These are phyloP conservation scores for Cyclotella atomus DNA, from an alignment of 108 stramenopile genomes.

Conservation along the genomic window DNA sequence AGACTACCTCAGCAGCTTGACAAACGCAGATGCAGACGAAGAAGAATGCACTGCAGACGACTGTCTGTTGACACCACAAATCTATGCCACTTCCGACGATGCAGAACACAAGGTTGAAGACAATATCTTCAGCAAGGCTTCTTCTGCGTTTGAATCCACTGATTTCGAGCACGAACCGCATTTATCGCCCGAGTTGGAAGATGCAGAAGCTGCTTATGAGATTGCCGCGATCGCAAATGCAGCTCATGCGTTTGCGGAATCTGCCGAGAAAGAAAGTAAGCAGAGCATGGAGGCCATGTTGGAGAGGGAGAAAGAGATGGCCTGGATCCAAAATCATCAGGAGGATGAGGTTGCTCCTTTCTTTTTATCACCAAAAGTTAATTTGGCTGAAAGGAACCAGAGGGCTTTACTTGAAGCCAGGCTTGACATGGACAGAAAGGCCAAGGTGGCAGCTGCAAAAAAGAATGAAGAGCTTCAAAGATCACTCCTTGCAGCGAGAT, in stretches of 20 bases:
- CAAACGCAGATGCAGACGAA: neutral
- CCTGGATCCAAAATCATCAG: slow-evolving; percentile 26
- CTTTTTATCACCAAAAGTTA: neutral
- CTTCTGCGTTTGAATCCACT: slow-evolving; percentile 13
- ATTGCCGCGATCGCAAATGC: slow-evolving; percentile 2
- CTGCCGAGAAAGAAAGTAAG: slow-evolving; percentile 26
- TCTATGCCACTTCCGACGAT: slow-evolving; percentile 20
- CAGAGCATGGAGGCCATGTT: slow-evolving; percentile 20
- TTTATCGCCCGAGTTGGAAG: slow-evolving; percentile 29
- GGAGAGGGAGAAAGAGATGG: slow-evolving; percentile 30
- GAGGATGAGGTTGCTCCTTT: neutral
- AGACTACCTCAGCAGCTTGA: too few relatives aligned
- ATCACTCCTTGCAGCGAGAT: neutral
- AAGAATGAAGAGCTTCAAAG: neutral
- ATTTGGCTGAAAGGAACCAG: slow-evolving; percentile 9
- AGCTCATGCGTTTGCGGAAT: slow-evolving; percentile 14
- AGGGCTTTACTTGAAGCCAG: slow-evolving; percentile 8
- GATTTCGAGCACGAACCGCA: slow-evolving; percentile 37
- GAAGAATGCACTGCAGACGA: slow-evolving; percentile 5
- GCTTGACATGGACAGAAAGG: neutral
- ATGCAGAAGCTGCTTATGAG: slow-evolving; percentile 16
- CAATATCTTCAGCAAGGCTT: slow-evolving; percentile 15
- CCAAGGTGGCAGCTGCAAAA: neutral
- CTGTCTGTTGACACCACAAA: slow-evolving; percentile 26
- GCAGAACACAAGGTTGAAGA: slow-evolving; percentile 30